phyloP scores from a whole-genome alignment of 371 early-diverging fungal species.

The Mucor mucedo region DNA sequence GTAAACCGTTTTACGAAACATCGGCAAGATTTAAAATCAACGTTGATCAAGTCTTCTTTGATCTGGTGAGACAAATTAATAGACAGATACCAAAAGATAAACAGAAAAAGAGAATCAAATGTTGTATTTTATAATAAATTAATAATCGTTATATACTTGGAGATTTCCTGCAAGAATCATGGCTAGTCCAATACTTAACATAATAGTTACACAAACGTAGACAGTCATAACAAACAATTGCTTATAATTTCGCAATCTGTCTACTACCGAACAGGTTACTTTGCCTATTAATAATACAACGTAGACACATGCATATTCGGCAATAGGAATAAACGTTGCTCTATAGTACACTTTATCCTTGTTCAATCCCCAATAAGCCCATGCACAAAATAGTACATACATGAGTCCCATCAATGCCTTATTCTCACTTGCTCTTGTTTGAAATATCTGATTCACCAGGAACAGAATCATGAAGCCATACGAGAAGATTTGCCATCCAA shows the following conservation, averaged over 20 bases:
- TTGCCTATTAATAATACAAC: conserved; percentile 31
- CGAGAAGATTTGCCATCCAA: conserved; percentile 49
- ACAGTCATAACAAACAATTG: conserved; percentile 3
- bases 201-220: conserved; percentile 14
- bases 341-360: conserved; percentile 38
- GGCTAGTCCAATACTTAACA: conserved; percentile 35
- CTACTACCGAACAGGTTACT: conserved; percentile 1
- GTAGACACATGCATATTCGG: conserved; percentile 38
- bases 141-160: conserved; percentile 46
- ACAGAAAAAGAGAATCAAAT: conserved; percentile 46
- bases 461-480: conserved; percentile 47
- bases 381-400: conserved; percentile 24
- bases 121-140: conserved; percentile 36
- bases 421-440: conserved; percentile 27
- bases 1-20: conserved; percentile 80
- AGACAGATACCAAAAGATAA: conserved; percentile 49
- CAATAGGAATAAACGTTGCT: conserved; percentile 46
- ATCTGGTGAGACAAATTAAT: conserved; percentile 66
- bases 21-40: conserved; percentile 85
- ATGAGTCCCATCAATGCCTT: conserved; percentile 8
- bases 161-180: conserved; percentile 37
- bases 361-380: conserved; percentile 33
- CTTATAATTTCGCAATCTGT: conserved; percentile 3
- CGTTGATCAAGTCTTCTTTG: conserved; percentile 78
- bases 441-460: conserved; percentile 42